Evolutionary conservation across 1,139 yeast species (phyloP).

Genomic region (Kodamaea plutei): DNA sequence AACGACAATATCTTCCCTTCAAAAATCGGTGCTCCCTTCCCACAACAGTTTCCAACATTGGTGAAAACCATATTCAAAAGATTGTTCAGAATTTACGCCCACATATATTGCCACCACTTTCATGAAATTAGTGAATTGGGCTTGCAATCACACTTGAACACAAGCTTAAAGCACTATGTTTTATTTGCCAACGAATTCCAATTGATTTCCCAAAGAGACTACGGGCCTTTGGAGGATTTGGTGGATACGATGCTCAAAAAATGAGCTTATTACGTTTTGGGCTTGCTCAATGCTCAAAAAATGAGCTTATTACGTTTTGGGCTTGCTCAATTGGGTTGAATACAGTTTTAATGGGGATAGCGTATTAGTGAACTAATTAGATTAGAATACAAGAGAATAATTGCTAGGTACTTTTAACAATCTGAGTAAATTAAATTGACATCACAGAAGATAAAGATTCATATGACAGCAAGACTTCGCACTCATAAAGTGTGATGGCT

Average conservation of each 20-base stretch:
- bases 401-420: too few species aligned
- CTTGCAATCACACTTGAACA: conserved; percentile 85
- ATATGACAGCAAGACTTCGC: too few species aligned
- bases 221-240: conserved; percentile 87
- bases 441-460: too few species aligned
- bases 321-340: too few species aligned
- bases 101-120: conserved; percentile 95
- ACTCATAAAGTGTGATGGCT: too few species aligned
- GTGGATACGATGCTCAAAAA: conserved; percentile 63
- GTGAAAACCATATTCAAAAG: conserved; percentile 86
- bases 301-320: too few species aligned
- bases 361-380: too few species aligned
- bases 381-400: too few species aligned
- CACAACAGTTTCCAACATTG: conserved; percentile 63
- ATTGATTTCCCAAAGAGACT: conserved; percentile 73
- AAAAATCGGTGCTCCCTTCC: conserved; percentile 82
- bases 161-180: conserved; percentile 91
- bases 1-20: conserved; percentile 88
- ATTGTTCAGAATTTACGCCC: conserved; percentile 93
- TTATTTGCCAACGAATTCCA: conserved; percentile 81
- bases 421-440: too few species aligned
- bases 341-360: too few species aligned
- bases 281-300: conserved; percentile 54
- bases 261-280: too few species aligned
- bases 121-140: conserved; percentile 92